Percentiles rank a stretch among this genome's conserved stretches.
These are phyloP conservation scores for Boletus huronensis DNA, from an alignment of 768 basidiomycete genomes.

Conservation along the genomic window DNA sequence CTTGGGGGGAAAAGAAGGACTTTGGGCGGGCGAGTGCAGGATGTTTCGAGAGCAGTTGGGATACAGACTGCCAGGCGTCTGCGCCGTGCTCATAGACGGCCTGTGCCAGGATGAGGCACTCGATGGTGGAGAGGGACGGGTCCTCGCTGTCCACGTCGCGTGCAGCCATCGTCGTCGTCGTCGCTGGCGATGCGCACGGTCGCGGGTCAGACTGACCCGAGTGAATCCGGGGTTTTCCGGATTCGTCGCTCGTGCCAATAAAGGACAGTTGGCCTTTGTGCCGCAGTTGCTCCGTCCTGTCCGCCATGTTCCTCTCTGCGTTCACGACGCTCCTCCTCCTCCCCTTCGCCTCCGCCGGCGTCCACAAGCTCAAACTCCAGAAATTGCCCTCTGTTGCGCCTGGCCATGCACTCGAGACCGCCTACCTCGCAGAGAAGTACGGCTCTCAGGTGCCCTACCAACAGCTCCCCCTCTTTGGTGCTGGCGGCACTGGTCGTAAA, in stretches of 20 bases:
- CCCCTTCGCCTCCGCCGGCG: conserved; percentile 49
- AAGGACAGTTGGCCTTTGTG: conserved; percentile 12
- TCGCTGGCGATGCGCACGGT: background rate
- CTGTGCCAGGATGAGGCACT: conserved; percentile 81
- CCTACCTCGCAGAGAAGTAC: conserved; percentile 95
- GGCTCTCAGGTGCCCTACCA: conserved; percentile 44
- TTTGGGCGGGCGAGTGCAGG: conserved; percentile 63
- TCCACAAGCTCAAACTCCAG: conserved; percentile 86
- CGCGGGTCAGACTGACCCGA: conserved; percentile 1
- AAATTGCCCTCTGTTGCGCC: conserved; percentile 66
- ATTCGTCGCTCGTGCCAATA: conserved; percentile 16
- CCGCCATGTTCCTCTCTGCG: conserved; percentile 42
- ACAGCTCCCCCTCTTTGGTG: conserved; percentile 65
- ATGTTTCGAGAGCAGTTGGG: conserved; percentile 64
- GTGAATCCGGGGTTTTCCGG: conserved; percentile 22
- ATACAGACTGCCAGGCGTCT: conserved; percentile 62
- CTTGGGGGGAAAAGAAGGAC: conserved; percentile 63
- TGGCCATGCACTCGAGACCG: conserved; percentile 68
- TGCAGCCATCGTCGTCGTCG: conserved; percentile 13
- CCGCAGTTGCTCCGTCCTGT: conserved; percentile 17
- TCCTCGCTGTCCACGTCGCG: conserved; percentile 6
- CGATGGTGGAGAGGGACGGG: conserved; percentile 40
- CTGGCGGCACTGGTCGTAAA: conserved; percentile 68
- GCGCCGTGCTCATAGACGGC: conserved; percentile 81
- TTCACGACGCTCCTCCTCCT: conserved; percentile 40